These are phyloP conservation scores for Lepidium didymum DNA, from an alignment of 345 rosid genomes.

Conservation along the genomic window DNA sequence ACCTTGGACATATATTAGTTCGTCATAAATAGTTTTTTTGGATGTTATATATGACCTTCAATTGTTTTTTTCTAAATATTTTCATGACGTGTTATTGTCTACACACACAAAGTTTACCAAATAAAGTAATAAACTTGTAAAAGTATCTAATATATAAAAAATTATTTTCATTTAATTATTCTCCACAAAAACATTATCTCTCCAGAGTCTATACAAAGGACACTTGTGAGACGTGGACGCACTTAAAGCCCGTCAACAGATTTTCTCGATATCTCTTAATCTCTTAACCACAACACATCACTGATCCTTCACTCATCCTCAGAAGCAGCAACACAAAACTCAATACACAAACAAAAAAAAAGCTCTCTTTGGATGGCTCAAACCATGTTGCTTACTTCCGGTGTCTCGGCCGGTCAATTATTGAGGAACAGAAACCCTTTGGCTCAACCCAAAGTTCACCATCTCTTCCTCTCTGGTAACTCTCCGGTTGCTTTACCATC, in stretches of 20 bases:
- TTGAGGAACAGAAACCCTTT: conserved; percentile 44
- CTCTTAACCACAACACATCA: conserved; percentile 34
- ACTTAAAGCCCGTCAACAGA: conserved; percentile 39
- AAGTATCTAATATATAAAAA: not conserved
- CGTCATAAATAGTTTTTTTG: not conserved
- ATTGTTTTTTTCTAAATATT: not conserved
- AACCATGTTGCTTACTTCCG: conserved; percentile 69
- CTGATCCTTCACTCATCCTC: not conserved
- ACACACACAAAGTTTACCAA: not conserved
- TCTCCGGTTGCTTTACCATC: conserved; percentile 11
- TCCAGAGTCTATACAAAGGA: not conserved
- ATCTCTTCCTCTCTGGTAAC: conserved; percentile 36
- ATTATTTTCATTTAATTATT: not conserved
- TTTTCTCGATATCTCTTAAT: conserved; percentile 26
- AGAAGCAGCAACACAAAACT: not conserved
- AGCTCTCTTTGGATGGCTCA: conserved; percentile 52
- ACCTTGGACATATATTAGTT: not conserved
- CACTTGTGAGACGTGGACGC: conserved; percentile 49
- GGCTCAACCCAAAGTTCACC: conserved; percentile 45
- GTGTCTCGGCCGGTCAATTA: conserved; percentile 45
- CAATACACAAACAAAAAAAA: not conserved
- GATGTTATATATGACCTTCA: not conserved
- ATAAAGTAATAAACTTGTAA: not conserved
- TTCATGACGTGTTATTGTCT: not conserved
- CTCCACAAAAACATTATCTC: conserved; percentile 31